Evolutionary conservation across 164 flowering plant genomes (phyloP), one percentile per base, ranked within the genome.

Genomic region (Annona squamosa): DNA sequence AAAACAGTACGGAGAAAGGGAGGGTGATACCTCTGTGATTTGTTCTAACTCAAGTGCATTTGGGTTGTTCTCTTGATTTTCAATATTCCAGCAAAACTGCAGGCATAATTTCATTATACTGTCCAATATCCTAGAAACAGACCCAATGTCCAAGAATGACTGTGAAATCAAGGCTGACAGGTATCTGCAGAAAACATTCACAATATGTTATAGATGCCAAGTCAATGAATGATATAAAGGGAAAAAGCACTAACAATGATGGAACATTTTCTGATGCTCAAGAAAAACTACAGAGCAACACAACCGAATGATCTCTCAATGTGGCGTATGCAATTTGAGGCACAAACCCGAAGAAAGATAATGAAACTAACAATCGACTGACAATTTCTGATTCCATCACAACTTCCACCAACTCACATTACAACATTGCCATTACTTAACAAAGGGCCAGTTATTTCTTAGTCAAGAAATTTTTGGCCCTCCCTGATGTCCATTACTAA

Each of bases 141-240:
- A 91, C 46, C 99, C 99, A 79, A 96, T 89, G 81, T 96, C 98
- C 87, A 96, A 76, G 87, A 95, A 96, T 67, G 97, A 91, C 82
- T 96, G 99, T 48, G 99, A 96, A 75, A 93, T 92, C 79, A 96
- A 81, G 67, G 99, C 99, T 61, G 97, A 87, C 63, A 96, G 78
- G 79, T 96, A 96, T 84, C 99, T 96, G 91, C 80, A 79, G 12
- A 67, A n/a, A 67, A 42, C 59, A 44, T 56, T 72, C 68, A 18
- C 68, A 12, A 44, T 19, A 72, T 43, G 43, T 79, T 4, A 71
- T 72, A 66, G 57, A 19, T 52, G 59, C 59, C 59, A 52, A 2
- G 13, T 52, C 59, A 52, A 26, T 52, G 9, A 52, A 52, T 52
- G 13, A 52, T 52, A 52, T 52, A 16, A 52, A 52, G 10, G 13